phyloP scores from a whole-genome alignment of 179 eudicot species.

The Silene noctiflora region DNA sequence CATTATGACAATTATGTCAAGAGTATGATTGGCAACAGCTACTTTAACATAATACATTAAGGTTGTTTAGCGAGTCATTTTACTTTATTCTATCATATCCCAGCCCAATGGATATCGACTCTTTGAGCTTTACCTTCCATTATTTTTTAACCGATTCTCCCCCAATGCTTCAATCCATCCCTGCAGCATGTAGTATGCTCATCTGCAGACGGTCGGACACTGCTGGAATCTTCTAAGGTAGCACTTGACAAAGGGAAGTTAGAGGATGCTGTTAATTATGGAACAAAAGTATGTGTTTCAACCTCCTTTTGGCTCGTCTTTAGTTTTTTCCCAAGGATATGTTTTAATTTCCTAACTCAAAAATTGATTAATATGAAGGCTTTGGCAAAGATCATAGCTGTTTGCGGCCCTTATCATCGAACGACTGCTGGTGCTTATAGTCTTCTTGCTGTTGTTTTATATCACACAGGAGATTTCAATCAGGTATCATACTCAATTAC shows the following conservation, averaged over 20 bases:
- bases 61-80: too few species aligned
- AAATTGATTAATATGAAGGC: slow-evolving; percentile 53
- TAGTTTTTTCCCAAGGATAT: neutral
- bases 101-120: too few species aligned
- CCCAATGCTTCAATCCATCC: slow-evolving; percentile 12
- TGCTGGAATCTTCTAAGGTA: slow-evolving; percentile 87
- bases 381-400: slow-evolving; percentile 89
- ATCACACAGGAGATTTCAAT: slow-evolving; percentile 99
- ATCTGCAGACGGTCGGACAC: slow-evolving; percentile 88
- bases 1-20: too few species aligned
- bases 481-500: slow-evolving; percentile 49
- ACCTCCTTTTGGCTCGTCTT: neutral
- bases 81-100: too few species aligned
- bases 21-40: too few species aligned
- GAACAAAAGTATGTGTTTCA: slow-evolving; percentile 61
- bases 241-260: slow-evolving; percentile 98
- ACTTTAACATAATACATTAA: too few species aligned
- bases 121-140: neutral
- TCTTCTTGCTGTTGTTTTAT: slow-evolving; percentile 91
- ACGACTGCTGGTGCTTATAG: slow-evolving; percentile 95
- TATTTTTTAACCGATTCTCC: neutral
- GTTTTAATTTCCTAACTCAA: neutral
- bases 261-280: slow-evolving; percentile 91
- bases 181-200: slow-evolving; percentile 87
- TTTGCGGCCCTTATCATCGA: slow-evolving; percentile 96